Base-by-base conservation (phyloP, 78 protist genomes). In the Tieghemostelium lacteum region DNA sequence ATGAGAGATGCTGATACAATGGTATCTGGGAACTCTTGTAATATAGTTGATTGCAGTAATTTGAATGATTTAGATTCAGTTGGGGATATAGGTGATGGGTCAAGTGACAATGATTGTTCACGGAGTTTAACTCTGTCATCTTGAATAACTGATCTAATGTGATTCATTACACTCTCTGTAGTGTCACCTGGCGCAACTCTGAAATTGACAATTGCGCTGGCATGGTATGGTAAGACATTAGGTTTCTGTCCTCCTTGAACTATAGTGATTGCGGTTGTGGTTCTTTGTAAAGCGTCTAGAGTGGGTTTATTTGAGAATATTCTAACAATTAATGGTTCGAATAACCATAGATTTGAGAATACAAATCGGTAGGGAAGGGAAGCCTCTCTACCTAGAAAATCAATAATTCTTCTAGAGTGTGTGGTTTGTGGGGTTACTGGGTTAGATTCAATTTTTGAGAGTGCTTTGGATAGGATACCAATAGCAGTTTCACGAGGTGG, bases 21-120 rank as follows among this genome's bases (percentile, higher is more conserved):
- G 19, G 69, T 69, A 66, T 83, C 78, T 16, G 91, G 91, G 57
- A 69, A 83, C 20, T 83, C 91, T 69, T 83, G 91, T 4, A 83
- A 24, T n/a, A 83, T 40, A 14, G 91, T 83, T 31, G 80, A 40
- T 69, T 83, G 91, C 8, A 83, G 17, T 60, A 83, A 33, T 28
- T 29, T 69, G 40, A 83, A 83, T 24, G 91, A 61, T 50, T 58
- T 39, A 17, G 77, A 10, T 31, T 40, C 45, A 3, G 71, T 29
- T 58, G 91, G 54, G 54, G 91, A 69, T 10, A 83, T 72, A 0
- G 91, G 91, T 83, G 91, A 67, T 28, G 91, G 78, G 29, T 52
- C 71, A 14, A 45, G 10, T n/a, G n/a, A n/a, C 52, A 6, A 45
- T 3, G 67, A 63, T 6, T 24, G 26, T 22, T 55, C 54, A 24